Evolutionary conservation across 1,284 basidiomycete species (phyloP), one percentile per base, ranked within the genome.

Genomic region (Pseudozyma sp.): DNA sequence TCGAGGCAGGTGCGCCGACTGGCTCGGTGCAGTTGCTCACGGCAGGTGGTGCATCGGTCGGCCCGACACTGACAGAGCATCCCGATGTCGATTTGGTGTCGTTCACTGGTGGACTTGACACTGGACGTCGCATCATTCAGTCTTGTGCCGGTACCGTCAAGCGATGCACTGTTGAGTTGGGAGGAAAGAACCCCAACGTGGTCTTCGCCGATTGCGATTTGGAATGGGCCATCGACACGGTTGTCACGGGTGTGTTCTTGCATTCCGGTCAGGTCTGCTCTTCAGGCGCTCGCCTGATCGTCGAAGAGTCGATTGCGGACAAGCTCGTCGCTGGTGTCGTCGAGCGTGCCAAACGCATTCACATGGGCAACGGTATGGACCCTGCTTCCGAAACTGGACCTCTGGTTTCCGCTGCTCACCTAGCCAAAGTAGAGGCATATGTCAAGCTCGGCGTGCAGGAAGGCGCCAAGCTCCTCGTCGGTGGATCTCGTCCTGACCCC

Each of bases 221-320:
- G 34, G 82, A 83, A 9, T 70, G 77, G 75, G 83, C 81, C 14
- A 77, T 83, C 50, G 83, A 85, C 66, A 80, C 76, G 21, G 82
- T 84, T 12, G 59, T 74, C n/a, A 85, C 83, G 3, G 82, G 76
- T 5, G 81, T 84, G 7, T 85, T 85, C 51, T 52, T 80, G 43
- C 83, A 85, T 56, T 82, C 81, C 2, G 83, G 83, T n/a, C 83
- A 85, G 52, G 83, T 85, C 6, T 85, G 83, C 78, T 82, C 79
- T 14, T 76, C 79, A 1, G 83, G 82, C 25, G 77, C 83, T 21
- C 66, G 83, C 2, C 62, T 85, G 53, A 84, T 85, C 43, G 83
- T 85, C 16, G 83, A 84, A 52, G 83, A 85, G 55, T 70, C 69
- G 39, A 82, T 85, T 49, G 83, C 82, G 7, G 82, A 85, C 52